A percentile compares a stretch with the other conserved stretches of the same genome.
These are phyloP conservation scores for Scheffersomyces lignosus DNA, from an alignment of 805 yeast genomes.

Conservation along the genomic window DNA sequence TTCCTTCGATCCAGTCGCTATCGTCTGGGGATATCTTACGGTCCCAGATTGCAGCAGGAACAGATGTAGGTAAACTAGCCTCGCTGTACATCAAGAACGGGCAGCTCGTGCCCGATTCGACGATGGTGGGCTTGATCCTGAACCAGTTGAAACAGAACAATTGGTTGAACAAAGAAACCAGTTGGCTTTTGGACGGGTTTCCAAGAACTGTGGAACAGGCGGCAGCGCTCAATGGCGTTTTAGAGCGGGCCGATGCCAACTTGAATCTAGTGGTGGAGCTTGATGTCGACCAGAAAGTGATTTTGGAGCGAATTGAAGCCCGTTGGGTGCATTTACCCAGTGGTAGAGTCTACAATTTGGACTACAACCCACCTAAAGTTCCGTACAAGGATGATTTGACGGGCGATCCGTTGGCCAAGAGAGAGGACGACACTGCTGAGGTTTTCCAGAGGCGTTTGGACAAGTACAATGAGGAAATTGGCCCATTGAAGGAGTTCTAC, in stretches of 20 bases:
- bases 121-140: conserved; percentile 61
- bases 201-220: conserved; percentile 86
- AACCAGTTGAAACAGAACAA: conserved; percentile 42
- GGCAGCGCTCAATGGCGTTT: conserved; percentile 46
- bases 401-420: conserved; percentile 78
- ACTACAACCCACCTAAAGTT: conserved; percentile 85
- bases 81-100: conserved; percentile 60
- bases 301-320: conserved; percentile 76
- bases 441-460: conserved; percentile 69
- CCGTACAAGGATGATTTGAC: conserved; percentile 85
- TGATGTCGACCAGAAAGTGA: conserved; percentile 83
- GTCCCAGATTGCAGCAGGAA: conserved; percentile 54
- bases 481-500: conserved; percentile 69
- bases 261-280: conserved; percentile 82
- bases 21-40: conserved; percentile 87
- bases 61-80: conserved; percentile 60
- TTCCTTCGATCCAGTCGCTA: conserved; percentile 56
- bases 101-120: conserved; percentile 66
- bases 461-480: conserved; percentile 56
- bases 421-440: conserved; percentile 80
- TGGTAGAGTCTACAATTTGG: conserved; percentile 82
- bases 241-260: conserved; percentile 36
- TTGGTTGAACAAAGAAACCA: conserved; percentile 45
- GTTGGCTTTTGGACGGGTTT: conserved; percentile 89
- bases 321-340: conserved; percentile 83